These are phyloP conservation scores for Coniochaeta sp. DNA, from an alignment of 2,329 filamentous ascomycete species.

Conservation along the genomic window DNA sequence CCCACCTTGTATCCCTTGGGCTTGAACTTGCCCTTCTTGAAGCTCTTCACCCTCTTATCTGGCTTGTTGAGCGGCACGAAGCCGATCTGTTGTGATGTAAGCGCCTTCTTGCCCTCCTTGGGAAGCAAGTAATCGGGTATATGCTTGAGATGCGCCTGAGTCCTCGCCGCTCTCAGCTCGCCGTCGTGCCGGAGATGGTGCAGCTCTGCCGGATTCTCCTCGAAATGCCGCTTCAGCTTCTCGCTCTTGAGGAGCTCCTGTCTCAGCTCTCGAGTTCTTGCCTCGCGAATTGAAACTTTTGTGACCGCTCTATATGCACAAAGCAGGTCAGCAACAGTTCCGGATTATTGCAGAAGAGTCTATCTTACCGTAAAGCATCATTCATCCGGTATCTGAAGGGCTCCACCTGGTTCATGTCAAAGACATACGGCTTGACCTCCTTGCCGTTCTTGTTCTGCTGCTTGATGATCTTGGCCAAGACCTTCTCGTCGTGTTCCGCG, in stretches of 20 bases:
- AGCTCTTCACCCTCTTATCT: slow-evolving; percentile 39
- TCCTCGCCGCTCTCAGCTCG: slow-evolving; percentile 73
- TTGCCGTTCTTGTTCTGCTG: slow-evolving; percentile 73
- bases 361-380: slow-evolving; percentile 51
- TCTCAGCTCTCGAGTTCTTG: slow-evolving; percentile 77
- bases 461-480: slow-evolving; percentile 71
- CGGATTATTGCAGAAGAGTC: neutral
- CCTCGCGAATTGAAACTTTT: slow-evolving; percentile 81
- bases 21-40: slow-evolving; percentile 18
- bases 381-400: slow-evolving; percentile 93
- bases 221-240: slow-evolving; percentile 91
- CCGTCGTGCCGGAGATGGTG: slow-evolving; percentile 84
- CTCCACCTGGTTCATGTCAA: slow-evolving; percentile 91
- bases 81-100: slow-evolving; percentile 60
- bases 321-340: neutral
- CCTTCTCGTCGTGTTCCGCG: slow-evolving; percentile 75
- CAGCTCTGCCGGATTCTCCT: slow-evolving; percentile 89
- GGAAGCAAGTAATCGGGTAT: slow-evolving; percentile 92
- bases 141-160: slow-evolving; percentile 86
- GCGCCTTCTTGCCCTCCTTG: slow-evolving; percentile 61
- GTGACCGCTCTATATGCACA: slow-evolving; percentile 58
- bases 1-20: slow-evolving; percentile 1
- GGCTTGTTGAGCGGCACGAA: slow-evolving; percentile 63
- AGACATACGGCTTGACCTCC: slow-evolving; percentile 82
- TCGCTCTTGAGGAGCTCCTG: slow-evolving; percentile 90